Conservation (phyloP, 2,329 filamentous ascomycete genomes). For the Fusarium chuoi region DNA sequence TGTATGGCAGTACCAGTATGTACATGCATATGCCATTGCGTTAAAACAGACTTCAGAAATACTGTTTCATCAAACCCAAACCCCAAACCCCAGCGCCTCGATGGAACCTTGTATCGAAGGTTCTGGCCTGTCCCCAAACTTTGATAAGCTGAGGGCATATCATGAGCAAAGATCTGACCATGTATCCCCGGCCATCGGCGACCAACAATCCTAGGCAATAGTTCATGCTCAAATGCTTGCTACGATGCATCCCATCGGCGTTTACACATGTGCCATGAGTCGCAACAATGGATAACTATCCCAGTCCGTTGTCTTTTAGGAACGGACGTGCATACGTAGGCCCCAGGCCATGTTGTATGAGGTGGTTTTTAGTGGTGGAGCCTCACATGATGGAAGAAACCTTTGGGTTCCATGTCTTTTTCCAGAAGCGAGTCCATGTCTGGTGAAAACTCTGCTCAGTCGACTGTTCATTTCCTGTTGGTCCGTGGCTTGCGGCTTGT, state of each 20-base stretch:
- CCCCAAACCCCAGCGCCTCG: neutral
- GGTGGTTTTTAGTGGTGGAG: slow-evolving; percentile 26
- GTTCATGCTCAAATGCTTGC: slow-evolving; percentile 1
- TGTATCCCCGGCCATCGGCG: neutral
- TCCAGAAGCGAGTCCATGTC: slow-evolving; percentile 30
- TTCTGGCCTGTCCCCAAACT: neutral
- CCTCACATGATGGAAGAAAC: slow-evolving; percentile 30
- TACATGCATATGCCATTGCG: neutral
- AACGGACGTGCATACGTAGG: slow-evolving; percentile 13
- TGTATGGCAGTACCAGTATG: neutral
- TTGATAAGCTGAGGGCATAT: neutral
- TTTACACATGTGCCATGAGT: slow-evolving; percentile 19
- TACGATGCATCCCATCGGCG: slow-evolving; percentile 10
- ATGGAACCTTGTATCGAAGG: neutral
- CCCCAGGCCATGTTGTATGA: neutral
- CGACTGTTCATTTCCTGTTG: slow-evolving; percentile 22
- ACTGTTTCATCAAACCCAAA: slow-evolving; percentile 1
- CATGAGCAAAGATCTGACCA: neutral
- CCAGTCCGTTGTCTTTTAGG: neutral
- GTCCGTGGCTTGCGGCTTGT: slow-evolving; percentile 7
- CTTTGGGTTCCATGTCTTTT: slow-evolving; percentile 24
- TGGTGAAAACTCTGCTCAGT: slow-evolving; percentile 33
- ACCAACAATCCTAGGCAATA: slow-evolving; percentile 18
- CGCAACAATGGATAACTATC: slow-evolving; percentile 5
- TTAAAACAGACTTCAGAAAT: neutral